Evolutionary conservation across 2,329 filamentous ascomycete genomes (phyloP), one percentile per base, ranked within the genome.

Genomic region (Sporothrix dimorphospora): DNA sequence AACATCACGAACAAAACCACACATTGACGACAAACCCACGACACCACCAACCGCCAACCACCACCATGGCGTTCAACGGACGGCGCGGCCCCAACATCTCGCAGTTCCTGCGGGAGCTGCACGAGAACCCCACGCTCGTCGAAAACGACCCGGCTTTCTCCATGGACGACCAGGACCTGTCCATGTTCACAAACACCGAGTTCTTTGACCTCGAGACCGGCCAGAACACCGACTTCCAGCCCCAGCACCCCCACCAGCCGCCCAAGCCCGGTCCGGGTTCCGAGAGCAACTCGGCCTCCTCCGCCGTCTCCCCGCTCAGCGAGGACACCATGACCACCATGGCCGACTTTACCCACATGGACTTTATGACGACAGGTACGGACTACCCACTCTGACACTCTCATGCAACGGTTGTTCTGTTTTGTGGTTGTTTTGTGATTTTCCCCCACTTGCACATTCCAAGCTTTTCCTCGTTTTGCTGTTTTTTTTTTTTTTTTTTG

Each of bases 41-140:
- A 21, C 2, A 34, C 24, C 51, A 12, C 51, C 8, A 40, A 47
- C 40, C 11, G 24, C 19, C 57, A 30, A 19, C 55, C 34, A 3
- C 49, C 67, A 78, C 74, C 71, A 94, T 94, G 92, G 89, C 92
- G 80, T 87, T 69, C 71, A 73, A 85, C 80, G 91, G 90, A 79
- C 91, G 93, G 74, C 90, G 92, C 79, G 92, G 89, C 77, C 91
- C 93, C 79, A 97, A 97, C 81, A 92, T 97, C 82, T 94, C 94
- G 79, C 91, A 94, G 79, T 97, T 96, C 84, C 87, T 98, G 76
- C 91, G 93, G 78, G 92, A 94, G 77, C 86, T 98, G 78, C 97
- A 97, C 84, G 89, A 90, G 77, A 88, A 91, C 70, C 85, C 91
- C 24, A 69, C 76, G 5, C 73, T 77, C 49, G 76, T 77, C 74